Evolutionary conservation across 805 yeast species (phyloP).

Genomic region (Pichia cephalocereana): DNA sequence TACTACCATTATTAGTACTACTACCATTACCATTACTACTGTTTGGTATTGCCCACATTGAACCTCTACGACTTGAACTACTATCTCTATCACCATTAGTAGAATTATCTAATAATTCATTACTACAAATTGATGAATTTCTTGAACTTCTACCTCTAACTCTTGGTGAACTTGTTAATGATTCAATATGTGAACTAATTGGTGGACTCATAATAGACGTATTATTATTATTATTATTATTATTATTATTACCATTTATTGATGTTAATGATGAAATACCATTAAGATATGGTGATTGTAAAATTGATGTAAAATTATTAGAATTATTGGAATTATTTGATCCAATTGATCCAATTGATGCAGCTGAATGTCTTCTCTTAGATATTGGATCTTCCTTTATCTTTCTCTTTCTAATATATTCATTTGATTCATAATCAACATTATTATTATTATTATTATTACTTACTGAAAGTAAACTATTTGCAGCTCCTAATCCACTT

Average conservation of each 20-base stretch:
- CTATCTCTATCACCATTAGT: slow-evolving; percentile 3
- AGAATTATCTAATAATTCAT: slow-evolving; percentile 1
- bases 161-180: slow-evolving; percentile 6
- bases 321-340: slow-evolving; percentile 8
- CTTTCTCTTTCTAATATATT: slow-evolving; percentile 20
- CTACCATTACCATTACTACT: neutral
- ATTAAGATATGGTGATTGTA: slow-evolving; percentile 11
- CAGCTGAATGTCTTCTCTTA: slow-evolving; percentile 26
- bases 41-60: slow-evolving; percentile 7
- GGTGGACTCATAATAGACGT: slow-evolving; percentile 2
- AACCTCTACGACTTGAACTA: slow-evolving; percentile 8
- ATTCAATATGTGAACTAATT: slow-evolving; percentile 1
- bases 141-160: slow-evolving; percentile 8
- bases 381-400: slow-evolving; percentile 16
- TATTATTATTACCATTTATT: neutral
- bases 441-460: too few relatives aligned
- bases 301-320: slow-evolving; percentile 19
- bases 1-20: slow-evolving; percentile 3
- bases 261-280: slow-evolving; percentile 2
- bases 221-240: neutral
- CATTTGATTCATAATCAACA: slow-evolving; percentile 5
- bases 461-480: neutral
- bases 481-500: slow-evolving; percentile 2
- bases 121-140: slow-evolving; percentile 10
- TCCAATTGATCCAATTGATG: slow-evolving; percentile 15